Evolutionary conservation across 2,329 filamentous ascomycete genomes (phyloP), one percentile per base, ranked within the genome.

Genomic region (Scedosporium boydii): DNA sequence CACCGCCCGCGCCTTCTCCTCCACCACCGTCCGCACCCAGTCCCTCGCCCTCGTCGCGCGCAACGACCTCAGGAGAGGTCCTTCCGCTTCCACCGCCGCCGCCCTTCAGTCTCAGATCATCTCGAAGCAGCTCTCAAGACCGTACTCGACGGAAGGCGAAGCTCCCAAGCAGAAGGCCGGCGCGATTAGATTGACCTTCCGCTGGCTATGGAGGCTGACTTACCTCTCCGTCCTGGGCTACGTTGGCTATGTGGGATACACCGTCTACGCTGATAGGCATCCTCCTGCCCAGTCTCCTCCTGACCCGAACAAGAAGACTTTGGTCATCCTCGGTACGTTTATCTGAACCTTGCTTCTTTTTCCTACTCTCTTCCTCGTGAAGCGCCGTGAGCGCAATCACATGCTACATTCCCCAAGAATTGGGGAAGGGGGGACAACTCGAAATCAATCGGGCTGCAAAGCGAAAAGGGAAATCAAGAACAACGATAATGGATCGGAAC

Each of bases 251-350:
- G 78, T 93, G 64, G 84, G 83, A 69, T 97, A 95, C 75, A 84
- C 85, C 72, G 88, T 97, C 77, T 97, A 93, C 76, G 80, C 87
- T 59, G 86, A 90, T 73, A 87, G 91, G 70, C 84, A 96, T 75
- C 93, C 93, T 9, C 82, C 82, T 51, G 88, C 93, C 61, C 95
- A 98, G 79, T 78, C 83, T 64, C 80, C 85, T 66, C 87, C 90
- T 18, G 91, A 97, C 76, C 90, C 93, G 62, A 82, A 73, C 70
- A 99, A 98, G 89, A 99, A 99, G 85, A 99, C 93, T 10, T 82
- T 99, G 63, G 95, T 99, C 57, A 87, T 99, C 68, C 84, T 99
- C 62, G 95, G 95, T 97, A 85, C 74, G 77, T 26, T n/a, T 7
- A 7, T 27, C 27, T 51, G 16, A 29, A 4, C 27, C 16, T 53